These are phyloP conservation scores for Ceratobasidium sp. DNA, from an alignment of 1,284 basidiomycete species.

Conservation along the genomic window DNA sequence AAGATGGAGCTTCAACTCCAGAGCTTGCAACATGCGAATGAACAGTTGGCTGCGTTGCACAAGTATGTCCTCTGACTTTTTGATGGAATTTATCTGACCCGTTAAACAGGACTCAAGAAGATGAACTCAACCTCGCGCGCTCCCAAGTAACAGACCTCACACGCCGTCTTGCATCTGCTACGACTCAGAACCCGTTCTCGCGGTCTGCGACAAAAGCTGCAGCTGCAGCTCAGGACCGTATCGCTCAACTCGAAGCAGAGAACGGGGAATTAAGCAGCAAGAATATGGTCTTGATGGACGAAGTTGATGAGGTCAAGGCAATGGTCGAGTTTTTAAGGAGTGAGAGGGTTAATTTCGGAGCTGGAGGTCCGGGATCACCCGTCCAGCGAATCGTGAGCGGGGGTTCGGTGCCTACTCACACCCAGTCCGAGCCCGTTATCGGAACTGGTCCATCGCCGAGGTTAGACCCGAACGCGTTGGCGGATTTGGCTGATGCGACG, in stretches of 20 bases:
- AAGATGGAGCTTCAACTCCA: slow-evolving; percentile 42
- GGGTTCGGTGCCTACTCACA: not conserved
- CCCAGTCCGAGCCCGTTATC: not conserved
- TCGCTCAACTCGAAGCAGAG: slow-evolving; percentile 41
- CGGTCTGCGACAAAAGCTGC: slow-evolving; percentile 32
- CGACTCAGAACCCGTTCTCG: slow-evolving; percentile 16
- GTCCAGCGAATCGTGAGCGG: slow-evolving; percentile 25
- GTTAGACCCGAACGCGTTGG: slow-evolving; percentile 16
- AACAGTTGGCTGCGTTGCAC: slow-evolving; percentile 25
- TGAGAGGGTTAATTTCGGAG: slow-evolving; percentile 36
- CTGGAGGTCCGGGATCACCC: slow-evolving; percentile 12
- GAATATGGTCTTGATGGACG: slow-evolving; percentile 43
- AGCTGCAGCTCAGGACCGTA: slow-evolving; percentile 37
- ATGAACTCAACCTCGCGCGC: slow-evolving; percentile 15
- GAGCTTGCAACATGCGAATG: slow-evolving; percentile 44
- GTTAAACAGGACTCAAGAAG: slow-evolving; percentile 24
- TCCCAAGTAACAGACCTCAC: slow-evolving; percentile 22
- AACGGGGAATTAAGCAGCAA: slow-evolving; percentile 39
- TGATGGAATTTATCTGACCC: slow-evolving; percentile 2
- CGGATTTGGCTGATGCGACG: slow-evolving; percentile 34
- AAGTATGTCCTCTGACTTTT: slow-evolving; percentile 23
- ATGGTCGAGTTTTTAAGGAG: slow-evolving; percentile 44
- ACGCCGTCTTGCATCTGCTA: slow-evolving; percentile 22
- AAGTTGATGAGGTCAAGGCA: slow-evolving; percentile 43
- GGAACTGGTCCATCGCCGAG: slow-evolving; percentile 21